Conservation (phyloP, 139 green algal species). For the Astrephomene gubernaculifera region DNA sequence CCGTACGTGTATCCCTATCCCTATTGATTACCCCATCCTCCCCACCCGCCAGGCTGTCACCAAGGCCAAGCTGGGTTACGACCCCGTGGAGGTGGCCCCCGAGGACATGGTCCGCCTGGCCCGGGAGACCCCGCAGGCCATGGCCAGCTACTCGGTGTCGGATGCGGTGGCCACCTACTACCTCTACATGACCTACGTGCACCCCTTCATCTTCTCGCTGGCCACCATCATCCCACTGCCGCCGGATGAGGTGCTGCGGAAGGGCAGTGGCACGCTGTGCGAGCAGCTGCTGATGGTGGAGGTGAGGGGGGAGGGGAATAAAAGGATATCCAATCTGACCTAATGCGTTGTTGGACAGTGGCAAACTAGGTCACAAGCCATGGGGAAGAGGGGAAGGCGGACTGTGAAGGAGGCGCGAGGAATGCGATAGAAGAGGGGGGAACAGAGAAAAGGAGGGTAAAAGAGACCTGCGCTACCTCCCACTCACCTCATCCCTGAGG, state of each 20-base stretch:
- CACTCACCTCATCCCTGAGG: no score
- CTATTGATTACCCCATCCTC: neutral
- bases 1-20: no score
- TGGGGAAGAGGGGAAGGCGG: constrained; percentile 80
- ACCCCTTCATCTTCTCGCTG: constrained; percentile 99
- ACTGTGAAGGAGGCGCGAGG: neutral
- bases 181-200: constrained; percentile 99
- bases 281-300: constrained; percentile 98
- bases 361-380: no score
- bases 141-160: constrained; percentile 98
- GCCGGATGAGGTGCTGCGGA: constrained; percentile 97
- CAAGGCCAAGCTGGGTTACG: constrained; percentile 97
- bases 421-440: constrained; percentile 58
- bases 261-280: constrained; percentile 96
- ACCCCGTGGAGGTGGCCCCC: constrained; percentile 96
- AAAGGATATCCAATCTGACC: neutral
- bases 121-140: constrained; percentile 76
- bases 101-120: constrained; percentile 96
- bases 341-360: no score
- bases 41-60: constrained; percentile 85
- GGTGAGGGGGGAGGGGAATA: constrained; percentile 34
- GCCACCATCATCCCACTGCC: constrained; percentile 98
- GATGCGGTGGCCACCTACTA: constrained; percentile 98
- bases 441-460: neutral
- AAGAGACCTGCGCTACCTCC: no score